Base-by-base conservation (phyloP, 2,329 filamentous ascomycete genomes). In the Aspergillus tubingensis region DNA sequence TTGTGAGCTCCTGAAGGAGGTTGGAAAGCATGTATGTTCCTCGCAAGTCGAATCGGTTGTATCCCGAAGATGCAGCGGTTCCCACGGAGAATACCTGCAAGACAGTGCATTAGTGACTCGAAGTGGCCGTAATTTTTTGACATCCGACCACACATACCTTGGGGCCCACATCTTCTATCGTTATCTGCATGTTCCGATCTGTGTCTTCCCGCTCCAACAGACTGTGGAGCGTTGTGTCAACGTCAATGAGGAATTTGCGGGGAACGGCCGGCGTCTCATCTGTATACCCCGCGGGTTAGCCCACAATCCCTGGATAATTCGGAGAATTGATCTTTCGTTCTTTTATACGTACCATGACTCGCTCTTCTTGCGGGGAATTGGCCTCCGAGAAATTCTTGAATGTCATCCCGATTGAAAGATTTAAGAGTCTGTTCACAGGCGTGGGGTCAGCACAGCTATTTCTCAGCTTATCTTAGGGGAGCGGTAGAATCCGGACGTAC, bases 11-110 rank as follows among this genome's bases (percentile, higher is more conserved):
- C 78, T 99, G 95, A 43, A 98, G 83, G 49, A 98, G 86, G 75
- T 98, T 99, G 64, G 94, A 96, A 61, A 99, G 85, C 89, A 96
- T 96, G 77, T 99, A 99, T 32, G 92, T 98, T 70, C 95, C 95
- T 66, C 94, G 90, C 63, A 99, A 86, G 73, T 98, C 93, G 76
- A 94, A 92, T 65, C 88, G 88, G 72, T 93, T 94, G 80, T 91
- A 87, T 44, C 93, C 94, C 67, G 90, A 91, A 38, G 93, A 97
- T 21, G 86, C 89, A 27, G 91, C 90, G 3, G 94, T 97, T 65
- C 92, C 90, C 39, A 98, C 81, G 39, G 90, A 89, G 57, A 97
- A 84, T 49, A 92, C 89, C 89, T 91, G 67, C n/a, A 44, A n/a
- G 49, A 39, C 13, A 13, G 25, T 15, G 27, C 17, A 27, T 50